These are phyloP conservation scores for Ophiostoma sp. DNA, from an alignment of 2,329 filamentous ascomycete genomes.

Conservation along the genomic window DNA sequence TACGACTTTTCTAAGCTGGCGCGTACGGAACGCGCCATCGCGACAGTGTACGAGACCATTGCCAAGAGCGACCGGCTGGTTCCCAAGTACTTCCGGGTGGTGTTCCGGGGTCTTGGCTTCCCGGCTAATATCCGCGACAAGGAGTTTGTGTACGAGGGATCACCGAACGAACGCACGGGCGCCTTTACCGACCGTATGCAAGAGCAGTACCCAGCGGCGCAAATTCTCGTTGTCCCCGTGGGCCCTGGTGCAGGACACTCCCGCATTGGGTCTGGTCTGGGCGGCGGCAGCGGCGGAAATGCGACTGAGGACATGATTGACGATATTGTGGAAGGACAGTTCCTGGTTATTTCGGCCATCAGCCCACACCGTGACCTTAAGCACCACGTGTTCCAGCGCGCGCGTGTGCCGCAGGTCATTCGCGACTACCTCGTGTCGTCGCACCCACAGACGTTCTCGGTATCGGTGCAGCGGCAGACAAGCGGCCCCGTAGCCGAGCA, in stretches of 20 bases:
- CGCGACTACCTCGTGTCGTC: slow-evolving; percentile 81
- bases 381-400: slow-evolving; percentile 81
- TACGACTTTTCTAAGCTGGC: slow-evolving; percentile 93
- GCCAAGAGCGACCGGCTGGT: slow-evolving; percentile 72
- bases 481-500: slow-evolving; percentile 66
- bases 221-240: slow-evolving; percentile 52
- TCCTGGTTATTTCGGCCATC: slow-evolving; percentile 73
- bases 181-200: slow-evolving; percentile 90
- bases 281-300: slow-evolving; percentile 3
- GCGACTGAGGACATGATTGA: slow-evolving; percentile 57
- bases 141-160: slow-evolving; percentile 85
- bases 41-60: slow-evolving; percentile 84
- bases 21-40: slow-evolving; percentile 81
- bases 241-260: slow-evolving; percentile 15
- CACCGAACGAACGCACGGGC: slow-evolving; percentile 67
- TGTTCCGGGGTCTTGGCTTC: slow-evolving; percentile 86
- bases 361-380: slow-evolving; percentile 74
- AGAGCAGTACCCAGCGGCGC: slow-evolving; percentile 78
- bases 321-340: slow-evolving; percentile 79
- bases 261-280: slow-evolving; percentile 18
- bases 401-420: slow-evolving; percentile 75
- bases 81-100: slow-evolving; percentile 85
- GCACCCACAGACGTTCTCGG: slow-evolving; percentile 71
- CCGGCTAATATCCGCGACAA: slow-evolving; percentile 76
- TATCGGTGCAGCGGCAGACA: slow-evolving; percentile 66